Base-by-base conservation (phyloP, 371 early-diverging fungal genomes). In the Fennellomyces sp. region DNA sequence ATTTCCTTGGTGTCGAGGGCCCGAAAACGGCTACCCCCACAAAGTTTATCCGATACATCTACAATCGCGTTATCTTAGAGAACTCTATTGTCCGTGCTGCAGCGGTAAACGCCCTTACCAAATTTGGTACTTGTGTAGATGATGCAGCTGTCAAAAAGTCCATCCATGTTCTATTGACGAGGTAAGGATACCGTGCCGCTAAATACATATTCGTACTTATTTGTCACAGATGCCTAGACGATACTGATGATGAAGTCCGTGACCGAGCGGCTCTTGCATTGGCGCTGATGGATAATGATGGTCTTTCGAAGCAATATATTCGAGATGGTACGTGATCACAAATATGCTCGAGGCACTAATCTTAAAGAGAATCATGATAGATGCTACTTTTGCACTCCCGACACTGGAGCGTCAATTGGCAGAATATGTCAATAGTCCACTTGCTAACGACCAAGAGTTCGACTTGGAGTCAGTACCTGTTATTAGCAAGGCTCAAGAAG, bases 61-160 rank as follows among this genome's bases (percentile, higher is more conserved):
- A 97, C 82, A 99, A 99, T 80, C 91, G 99, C 7, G 94, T 97
- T 39, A 95, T 99, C 60, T 85, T 99, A 49, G 99, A 99, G 72
- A 95, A 94, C 70, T 90, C 97, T 0, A 91, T 93, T 60, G 97
- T 99, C 21, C 89, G 98, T 56, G 97, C 96, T n/a, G 98, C 99
- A 13, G 99, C 99, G 3, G 97, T 98, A 25, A 90, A 88, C 35
- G 94, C 98, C 0, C 82, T 99, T 65, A 91, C 94, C 58, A 94
- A 94, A 63, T 98, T 99, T 78, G 98, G 96, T 47, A 86, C 90
- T 28, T 76, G 90, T 59, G 82, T 89, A 15, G 86, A 85, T 26
- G 96, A 97, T 39, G 64, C 85, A 11, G 66, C 84, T 13, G 89
- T 93, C 45, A 88, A 91, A 66, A 84, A 83, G 64, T 91, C 91